Percentiles rank a stretch among this genome's conserved stretches.
phyloP scores from a whole-genome alignment of 257 asterid genomes.

The Solanum raphanifolium region DNA sequence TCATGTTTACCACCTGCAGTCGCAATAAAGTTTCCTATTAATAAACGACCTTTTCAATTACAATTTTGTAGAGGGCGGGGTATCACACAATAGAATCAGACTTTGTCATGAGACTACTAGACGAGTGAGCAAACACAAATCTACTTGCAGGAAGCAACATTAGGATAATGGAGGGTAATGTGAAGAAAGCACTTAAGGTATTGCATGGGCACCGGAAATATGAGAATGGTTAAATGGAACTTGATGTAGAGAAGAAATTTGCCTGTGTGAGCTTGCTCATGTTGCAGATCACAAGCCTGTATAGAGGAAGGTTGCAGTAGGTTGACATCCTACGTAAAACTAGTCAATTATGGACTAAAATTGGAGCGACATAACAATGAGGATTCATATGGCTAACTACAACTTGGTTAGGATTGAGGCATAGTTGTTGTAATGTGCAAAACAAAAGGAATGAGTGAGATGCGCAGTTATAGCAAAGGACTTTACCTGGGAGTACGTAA shows the following conservation, averaged over 20 bases:
- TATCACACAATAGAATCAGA: not conserved
- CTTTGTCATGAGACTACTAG: not conserved
- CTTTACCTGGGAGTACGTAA: conserved; percentile 12
- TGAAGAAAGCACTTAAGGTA: no score
- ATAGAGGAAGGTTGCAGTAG: not conserved
- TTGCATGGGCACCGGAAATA: not conserved
- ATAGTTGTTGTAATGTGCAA: not conserved
- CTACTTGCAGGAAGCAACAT: not conserved
- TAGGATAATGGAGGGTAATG: not conserved
- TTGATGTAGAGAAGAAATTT: not conserved
- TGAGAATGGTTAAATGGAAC: not conserved
- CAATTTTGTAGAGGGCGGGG: not conserved
- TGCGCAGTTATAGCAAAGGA: not conserved
- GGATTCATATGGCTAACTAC: not conserved
- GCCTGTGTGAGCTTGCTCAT: not conserved
- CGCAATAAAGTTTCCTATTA: not conserved
- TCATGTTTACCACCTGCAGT: not conserved
- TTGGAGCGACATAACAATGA: not conserved
- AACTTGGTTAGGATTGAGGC: not conserved
- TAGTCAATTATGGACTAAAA: not conserved
- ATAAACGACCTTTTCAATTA: not conserved
- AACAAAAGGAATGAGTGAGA: not conserved
- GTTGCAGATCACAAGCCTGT: not conserved
- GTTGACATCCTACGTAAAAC: not conserved
- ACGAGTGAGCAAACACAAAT: not conserved